phyloP scores from a whole-genome alignment of 2,329 filamentous ascomycete genomes.

The Xylariales sp. region DNA sequence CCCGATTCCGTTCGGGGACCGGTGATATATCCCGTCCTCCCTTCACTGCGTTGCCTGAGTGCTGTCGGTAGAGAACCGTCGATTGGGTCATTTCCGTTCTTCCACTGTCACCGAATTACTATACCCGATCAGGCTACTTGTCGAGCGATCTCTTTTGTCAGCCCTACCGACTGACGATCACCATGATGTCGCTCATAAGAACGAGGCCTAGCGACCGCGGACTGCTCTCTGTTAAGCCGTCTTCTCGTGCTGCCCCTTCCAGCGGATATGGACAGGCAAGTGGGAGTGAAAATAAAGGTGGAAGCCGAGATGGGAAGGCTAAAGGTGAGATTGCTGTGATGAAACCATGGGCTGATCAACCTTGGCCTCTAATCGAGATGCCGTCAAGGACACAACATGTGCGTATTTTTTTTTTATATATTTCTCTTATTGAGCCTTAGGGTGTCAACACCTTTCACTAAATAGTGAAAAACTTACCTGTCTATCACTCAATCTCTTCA shows the following conservation, averaged over 20 bases:
- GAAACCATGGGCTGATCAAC: slow-evolving; percentile 47
- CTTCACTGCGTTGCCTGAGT: background rate
- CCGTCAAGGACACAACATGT: slow-evolving; percentile 40
- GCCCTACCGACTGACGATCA: background rate
- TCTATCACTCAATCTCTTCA: background rate
- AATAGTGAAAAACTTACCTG: background rate
- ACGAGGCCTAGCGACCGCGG: slow-evolving; percentile 8
- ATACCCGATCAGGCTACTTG: slow-evolving; percentile 7
- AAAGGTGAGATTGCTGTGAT: slow-evolving; percentile 27
- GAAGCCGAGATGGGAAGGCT: slow-evolving; percentile 9
- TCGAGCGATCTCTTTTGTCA: background rate
- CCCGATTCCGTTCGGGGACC: background rate
- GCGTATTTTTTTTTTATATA: slow-evolving; percentile 5
- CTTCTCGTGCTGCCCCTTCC: slow-evolving; percentile 15
- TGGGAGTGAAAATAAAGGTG: slow-evolving; percentile 8
- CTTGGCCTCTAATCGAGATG: slow-evolving; percentile 47
- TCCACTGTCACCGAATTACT: background rate
- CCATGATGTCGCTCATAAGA: slow-evolving; percentile 18
- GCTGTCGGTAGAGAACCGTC: background rate
- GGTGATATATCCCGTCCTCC: slow-evolving; percentile 25
- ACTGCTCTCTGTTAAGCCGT: slow-evolving; percentile 10
- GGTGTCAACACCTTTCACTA: background rate
- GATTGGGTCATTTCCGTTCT: slow-evolving; percentile 10
- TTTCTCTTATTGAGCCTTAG: background rate
- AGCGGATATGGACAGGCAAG: background rate